These are phyloP conservation scores for Eremothecium sinecaudum DNA, from an alignment of 1,139 yeast species.

Conservation along the genomic window DNA sequence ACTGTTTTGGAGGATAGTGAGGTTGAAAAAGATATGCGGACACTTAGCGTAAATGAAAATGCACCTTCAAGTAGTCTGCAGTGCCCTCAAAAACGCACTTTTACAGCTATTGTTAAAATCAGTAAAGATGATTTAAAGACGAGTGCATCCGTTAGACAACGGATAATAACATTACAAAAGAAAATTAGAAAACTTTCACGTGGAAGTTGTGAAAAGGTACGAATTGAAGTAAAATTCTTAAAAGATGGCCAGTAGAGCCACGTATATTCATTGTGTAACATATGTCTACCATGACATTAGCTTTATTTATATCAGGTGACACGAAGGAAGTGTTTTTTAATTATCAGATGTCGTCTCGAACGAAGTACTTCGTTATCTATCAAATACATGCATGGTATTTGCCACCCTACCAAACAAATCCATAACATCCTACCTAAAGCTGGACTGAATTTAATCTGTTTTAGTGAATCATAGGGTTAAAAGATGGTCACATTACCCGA, in stretches of 20 bases:
- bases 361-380: too few relatives aligned
- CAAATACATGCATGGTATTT: too few relatives aligned
- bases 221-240: constrained; percentile 33
- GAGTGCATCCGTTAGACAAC: constrained; percentile 45
- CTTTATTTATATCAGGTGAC: too few relatives aligned
- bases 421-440: too few relatives aligned
- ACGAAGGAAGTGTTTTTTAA: too few relatives aligned
- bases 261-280: too few relatives aligned
- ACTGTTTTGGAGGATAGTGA: constrained; percentile 28
- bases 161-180: constrained; percentile 43
- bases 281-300: too few relatives aligned
- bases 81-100: constrained; percentile 26
- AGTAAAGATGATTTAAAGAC: constrained; percentile 44
- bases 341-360: too few relatives aligned
- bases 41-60: constrained; percentile 21
- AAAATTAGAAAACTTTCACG: constrained; percentile 42
- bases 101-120: constrained; percentile 39
- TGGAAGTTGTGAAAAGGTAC: constrained; percentile 37
- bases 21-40: constrained; percentile 21
- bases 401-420: too few relatives aligned
- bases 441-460: too few relatives aligned
- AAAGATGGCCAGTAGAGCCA: constrained; percentile 17
- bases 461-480: too few relatives aligned
- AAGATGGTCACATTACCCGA: constrained; percentile 33
- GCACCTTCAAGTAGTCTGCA: constrained; percentile 9